These are phyloP conservation scores for Mrakia hoshinonis DNA, from an alignment of 768 basidiomycete genomes.

Conservation along the genomic window DNA sequence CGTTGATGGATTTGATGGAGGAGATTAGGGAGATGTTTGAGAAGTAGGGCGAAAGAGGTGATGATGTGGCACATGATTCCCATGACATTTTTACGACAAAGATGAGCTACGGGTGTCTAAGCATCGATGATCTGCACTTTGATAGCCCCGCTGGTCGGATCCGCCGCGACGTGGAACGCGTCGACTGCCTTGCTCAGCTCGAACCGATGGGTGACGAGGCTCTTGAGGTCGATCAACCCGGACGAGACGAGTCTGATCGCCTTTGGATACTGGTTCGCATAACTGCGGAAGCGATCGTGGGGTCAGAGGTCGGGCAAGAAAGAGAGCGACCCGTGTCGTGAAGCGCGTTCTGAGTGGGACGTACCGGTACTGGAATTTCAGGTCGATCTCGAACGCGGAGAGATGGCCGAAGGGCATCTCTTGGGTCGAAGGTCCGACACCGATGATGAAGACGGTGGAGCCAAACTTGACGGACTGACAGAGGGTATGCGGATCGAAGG, in stretches of 20 bases:
- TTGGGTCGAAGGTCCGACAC: slow-evolving; percentile 42
- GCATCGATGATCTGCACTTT: slow-evolving; percentile 29
- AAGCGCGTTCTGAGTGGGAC: not conserved
- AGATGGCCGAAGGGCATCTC: slow-evolving; percentile 41
- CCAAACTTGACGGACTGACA: slow-evolving; percentile 40
- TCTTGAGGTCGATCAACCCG: slow-evolving; percentile 38
- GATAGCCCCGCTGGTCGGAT: slow-evolving; percentile 41
- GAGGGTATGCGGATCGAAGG: not conserved
- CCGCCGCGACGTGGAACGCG: slow-evolving; percentile 43
- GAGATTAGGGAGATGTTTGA: too few relatives aligned
- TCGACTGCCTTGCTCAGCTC: slow-evolving; percentile 40
- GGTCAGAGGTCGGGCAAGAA: not conserved
- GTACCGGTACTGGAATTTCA: slow-evolving; percentile 40
- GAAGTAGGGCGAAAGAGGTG: too few relatives aligned
- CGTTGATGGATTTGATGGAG: not conserved
- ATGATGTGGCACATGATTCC: too few relatives aligned
- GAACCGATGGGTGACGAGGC: slow-evolving; percentile 45
- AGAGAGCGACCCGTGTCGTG: not conserved
- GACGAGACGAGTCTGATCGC: slow-evolving; percentile 38
- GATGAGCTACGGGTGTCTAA: too few relatives aligned
- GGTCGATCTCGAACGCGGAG: slow-evolving; percentile 42
- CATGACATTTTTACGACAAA: too few relatives aligned
- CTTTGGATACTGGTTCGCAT: slow-evolving; percentile 43
- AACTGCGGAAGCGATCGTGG: not conserved
- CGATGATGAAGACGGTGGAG: slow-evolving; percentile 43